A percentile compares a stretch with the other conserved stretches of the same genome.
Evolutionary conservation across 352 stramenopile genomes (phyloP).

Genomic region (Blastocystis sp.): DNA sequence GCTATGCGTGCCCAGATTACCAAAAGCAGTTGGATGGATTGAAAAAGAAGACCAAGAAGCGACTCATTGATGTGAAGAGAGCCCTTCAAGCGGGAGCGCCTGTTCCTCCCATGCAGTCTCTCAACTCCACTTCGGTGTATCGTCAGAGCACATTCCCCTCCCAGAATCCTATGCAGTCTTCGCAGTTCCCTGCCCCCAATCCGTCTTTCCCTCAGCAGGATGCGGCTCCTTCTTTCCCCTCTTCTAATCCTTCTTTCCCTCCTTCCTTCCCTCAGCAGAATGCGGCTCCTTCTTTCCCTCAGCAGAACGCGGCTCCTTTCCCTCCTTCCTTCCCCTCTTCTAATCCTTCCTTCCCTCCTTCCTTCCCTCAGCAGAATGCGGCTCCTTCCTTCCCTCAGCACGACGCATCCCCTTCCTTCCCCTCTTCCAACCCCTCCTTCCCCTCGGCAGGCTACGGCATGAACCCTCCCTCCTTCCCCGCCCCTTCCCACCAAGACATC

Average conservation of each 20-base stretch:
- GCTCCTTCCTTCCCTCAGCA: not conserved
- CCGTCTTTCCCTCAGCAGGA: not conserved
- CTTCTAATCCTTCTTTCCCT: not conserved
- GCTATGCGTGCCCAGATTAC: not conserved
- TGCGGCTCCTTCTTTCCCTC: not conserved
- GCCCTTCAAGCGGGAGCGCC: not conserved
- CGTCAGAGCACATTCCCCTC: not conserved
- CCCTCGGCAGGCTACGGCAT: no score
- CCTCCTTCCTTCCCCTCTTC: not conserved
- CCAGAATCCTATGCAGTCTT: not conserved
- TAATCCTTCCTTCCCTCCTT: not conserved
- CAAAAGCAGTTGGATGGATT: not conserved
- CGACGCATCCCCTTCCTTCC: not conserved
- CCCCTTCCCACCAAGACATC: not conserved
- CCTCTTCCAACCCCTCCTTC: not conserved
- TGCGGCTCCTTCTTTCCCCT: not conserved
- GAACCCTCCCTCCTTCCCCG: not conserved
- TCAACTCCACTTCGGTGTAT: not conserved
- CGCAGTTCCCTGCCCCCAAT: not conserved
- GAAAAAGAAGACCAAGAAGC: slow-evolving; percentile 16
- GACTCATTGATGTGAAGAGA: not conserved
- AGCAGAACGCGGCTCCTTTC: not conserved
- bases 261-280: not conserved
- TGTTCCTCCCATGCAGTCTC: not conserved
- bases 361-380: no score